Percentiles rank a stretch among this genome's conserved stretches.
Evolutionary conservation across 768 basidiomycete genomes (phyloP).

Genomic region (Brasilioporus rufonigricans): DNA sequence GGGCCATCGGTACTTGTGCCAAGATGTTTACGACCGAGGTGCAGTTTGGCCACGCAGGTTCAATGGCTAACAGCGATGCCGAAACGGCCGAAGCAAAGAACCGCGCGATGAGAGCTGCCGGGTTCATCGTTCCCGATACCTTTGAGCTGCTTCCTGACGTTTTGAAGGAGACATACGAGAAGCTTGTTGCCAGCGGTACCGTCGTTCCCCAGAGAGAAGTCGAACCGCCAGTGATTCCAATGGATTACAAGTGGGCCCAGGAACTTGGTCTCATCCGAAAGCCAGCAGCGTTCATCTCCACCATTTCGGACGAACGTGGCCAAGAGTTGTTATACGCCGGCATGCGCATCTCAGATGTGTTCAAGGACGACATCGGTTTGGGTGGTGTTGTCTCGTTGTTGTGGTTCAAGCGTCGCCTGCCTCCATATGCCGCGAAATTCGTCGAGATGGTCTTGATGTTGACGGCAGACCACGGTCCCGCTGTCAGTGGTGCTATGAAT

Average conservation of each 20-base stretch:
- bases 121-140: slow-evolving; percentile 95
- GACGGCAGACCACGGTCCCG: slow-evolving; percentile 97
- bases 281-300: slow-evolving; percentile 98
- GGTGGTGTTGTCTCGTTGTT: slow-evolving; percentile 95
- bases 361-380: slow-evolving; percentile 95
- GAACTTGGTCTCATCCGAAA: slow-evolving; percentile 98
- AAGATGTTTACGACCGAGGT: slow-evolving; percentile 99
- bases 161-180: slow-evolving; percentile 81
- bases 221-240: slow-evolving; percentile 95
- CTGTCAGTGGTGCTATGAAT: slow-evolving; percentile 99
- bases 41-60: slow-evolving; percentile 98
- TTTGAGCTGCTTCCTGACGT: slow-evolving; percentile 93
- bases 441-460: slow-evolving; percentile 99
- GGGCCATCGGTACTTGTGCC: slow-evolving; percentile 99
- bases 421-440: slow-evolving; percentile 95
- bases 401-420: slow-evolving; percentile 97
- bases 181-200: slow-evolving; percentile 65
- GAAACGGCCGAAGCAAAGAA: slow-evolving; percentile 99
- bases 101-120: slow-evolving; percentile 87
- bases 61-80: slow-evolving; percentile 94
- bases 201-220: slow-evolving; percentile 74
- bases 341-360: slow-evolving; percentile 98
- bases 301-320: slow-evolving; percentile 98
- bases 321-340: slow-evolving; percentile 98
- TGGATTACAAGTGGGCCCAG: slow-evolving; percentile 99